Percentiles rank a stretch among this genome's conserved stretches.
These are phyloP conservation scores for Pseudogymnoascus sp. DNA, from an alignment of 2,329 filamentous ascomycete species.

Conservation along the genomic window DNA sequence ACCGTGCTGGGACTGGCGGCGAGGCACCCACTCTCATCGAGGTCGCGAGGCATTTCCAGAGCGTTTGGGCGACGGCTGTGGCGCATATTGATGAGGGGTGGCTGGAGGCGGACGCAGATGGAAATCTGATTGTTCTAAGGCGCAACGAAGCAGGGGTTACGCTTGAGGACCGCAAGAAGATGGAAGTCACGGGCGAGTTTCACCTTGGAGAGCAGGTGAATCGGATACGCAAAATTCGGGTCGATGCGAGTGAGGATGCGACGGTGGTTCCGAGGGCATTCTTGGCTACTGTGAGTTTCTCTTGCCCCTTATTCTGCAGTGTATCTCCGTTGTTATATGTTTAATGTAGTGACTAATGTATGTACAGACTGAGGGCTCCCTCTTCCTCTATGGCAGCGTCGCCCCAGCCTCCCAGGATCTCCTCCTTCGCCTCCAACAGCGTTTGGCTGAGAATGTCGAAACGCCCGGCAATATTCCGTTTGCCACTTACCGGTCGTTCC, in stretches of 20 bases:
- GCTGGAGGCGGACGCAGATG: slow-evolving; percentile 78
- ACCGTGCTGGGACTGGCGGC: slow-evolving; percentile 49
- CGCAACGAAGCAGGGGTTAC: slow-evolving; percentile 67
- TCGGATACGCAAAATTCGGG: slow-evolving; percentile 66
- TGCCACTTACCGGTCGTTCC: slow-evolving; percentile 73
- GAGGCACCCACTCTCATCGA: slow-evolving; percentile 61
- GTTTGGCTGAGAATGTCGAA: slow-evolving; percentile 58
- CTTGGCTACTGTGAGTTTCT: slow-evolving; percentile 66
- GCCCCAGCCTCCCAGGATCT: slow-evolving; percentile 65
- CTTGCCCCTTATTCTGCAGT: background rate
- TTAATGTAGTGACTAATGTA: slow-evolving; percentile 17
- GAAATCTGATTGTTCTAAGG: slow-evolving; percentile 76
- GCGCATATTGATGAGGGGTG: slow-evolving; percentile 67
- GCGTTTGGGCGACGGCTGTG: slow-evolving; percentile 74
- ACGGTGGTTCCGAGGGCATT: slow-evolving; percentile 77
- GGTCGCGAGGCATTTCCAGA: slow-evolving; percentile 72
- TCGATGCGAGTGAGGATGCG: slow-evolving; percentile 56
- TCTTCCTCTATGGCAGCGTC: slow-evolving; percentile 85
- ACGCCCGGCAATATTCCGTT: slow-evolving; percentile 71
- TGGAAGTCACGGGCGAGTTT: slow-evolving; percentile 74
- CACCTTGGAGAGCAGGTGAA: slow-evolving; percentile 92
- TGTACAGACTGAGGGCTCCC: slow-evolving; percentile 74
- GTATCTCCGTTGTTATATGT: background rate
- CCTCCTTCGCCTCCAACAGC: slow-evolving; percentile 71
- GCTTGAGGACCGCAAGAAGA: slow-evolving; percentile 60